A percentile compares a stretch with the other conserved stretches of the same genome.
Evolutionary conservation across 495 filamentous ascomycete genomes (phyloP).

Genomic region (Annulohypoxylon moriforme): DNA sequence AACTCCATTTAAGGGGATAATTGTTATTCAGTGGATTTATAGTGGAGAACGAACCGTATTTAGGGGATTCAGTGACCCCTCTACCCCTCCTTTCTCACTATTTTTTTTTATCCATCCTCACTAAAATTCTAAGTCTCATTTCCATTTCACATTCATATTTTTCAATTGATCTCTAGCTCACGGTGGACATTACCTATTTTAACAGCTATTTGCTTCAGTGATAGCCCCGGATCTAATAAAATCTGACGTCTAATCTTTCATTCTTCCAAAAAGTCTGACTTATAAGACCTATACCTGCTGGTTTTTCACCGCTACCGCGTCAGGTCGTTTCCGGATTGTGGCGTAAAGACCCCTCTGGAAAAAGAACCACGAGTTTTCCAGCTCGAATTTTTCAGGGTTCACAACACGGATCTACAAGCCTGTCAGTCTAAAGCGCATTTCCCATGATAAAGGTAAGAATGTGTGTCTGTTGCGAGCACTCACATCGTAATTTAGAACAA

Average conservation of each 20-base stretch:
- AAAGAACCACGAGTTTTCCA: slow-evolving; percentile 10
- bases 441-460: not conserved
- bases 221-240: not conserved
- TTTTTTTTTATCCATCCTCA: too few relatives aligned
- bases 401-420: slow-evolving; percentile 2
- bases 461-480: not conserved
- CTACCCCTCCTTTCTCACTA: too few relatives aligned
- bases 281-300: not conserved
- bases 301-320: not conserved
- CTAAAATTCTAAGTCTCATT: too few relatives aligned
- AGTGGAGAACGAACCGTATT: too few relatives aligned
- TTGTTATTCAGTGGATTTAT: too few relatives aligned
- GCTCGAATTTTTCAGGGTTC: not conserved
- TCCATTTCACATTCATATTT: too few relatives aligned
- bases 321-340: not conserved
- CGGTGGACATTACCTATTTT: too few relatives aligned
- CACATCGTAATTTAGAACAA: slow-evolving; percentile 4
- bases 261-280: too few relatives aligned
- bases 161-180: too few relatives aligned
- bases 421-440: not conserved
- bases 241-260: not conserved
- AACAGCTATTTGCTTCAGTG: not conserved
- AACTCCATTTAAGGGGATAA: too few relatives aligned
- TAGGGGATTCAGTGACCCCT: too few relatives aligned
- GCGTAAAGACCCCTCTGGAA: slow-evolving; percentile 10